Conservation (phyloP, 495 filamentous ascomycete species). For the Lepraria neglecta region DNA sequence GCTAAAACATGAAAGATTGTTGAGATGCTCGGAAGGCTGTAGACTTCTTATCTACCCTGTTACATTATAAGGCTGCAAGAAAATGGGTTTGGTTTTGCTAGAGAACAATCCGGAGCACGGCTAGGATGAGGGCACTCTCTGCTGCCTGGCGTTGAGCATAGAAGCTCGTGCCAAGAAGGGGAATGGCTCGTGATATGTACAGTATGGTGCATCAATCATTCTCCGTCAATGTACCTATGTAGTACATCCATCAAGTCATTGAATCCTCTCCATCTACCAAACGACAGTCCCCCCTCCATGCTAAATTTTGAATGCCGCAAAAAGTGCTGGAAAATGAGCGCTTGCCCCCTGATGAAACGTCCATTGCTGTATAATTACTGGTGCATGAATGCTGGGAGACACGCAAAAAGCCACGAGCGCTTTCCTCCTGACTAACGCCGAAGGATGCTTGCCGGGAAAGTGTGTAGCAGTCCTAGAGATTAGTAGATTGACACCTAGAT, state of each 20-base stretch:
- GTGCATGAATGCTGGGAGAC: background rate
- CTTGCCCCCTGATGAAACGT: background rate
- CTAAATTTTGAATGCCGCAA: background rate
- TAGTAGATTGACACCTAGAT: constrained; percentile 11
- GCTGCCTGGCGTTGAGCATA: background rate
- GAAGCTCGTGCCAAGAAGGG: background rate
- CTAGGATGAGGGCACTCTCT: background rate
- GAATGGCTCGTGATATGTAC: background rate
- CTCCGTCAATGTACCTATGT: background rate
- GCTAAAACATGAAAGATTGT: too few relatives aligned
- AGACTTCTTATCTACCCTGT: background rate
- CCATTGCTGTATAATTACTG: background rate
- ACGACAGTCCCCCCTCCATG: too few relatives aligned
- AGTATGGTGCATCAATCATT: background rate
- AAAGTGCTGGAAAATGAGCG: background rate
- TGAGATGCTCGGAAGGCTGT: too few relatives aligned
- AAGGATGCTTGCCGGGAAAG: background rate
- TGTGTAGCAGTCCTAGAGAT: constrained; percentile 14
- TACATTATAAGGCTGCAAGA: background rate
- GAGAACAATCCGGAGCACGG: background rate
- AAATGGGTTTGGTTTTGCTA: background rate
- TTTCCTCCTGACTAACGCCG: background rate
- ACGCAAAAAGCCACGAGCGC: background rate
- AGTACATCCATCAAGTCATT: background rate
- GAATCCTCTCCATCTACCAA: too few relatives aligned